Conservation (phyloP, 1,284 basidiomycete species). For the Microbotryum lychnidis-dioicae region DNA sequence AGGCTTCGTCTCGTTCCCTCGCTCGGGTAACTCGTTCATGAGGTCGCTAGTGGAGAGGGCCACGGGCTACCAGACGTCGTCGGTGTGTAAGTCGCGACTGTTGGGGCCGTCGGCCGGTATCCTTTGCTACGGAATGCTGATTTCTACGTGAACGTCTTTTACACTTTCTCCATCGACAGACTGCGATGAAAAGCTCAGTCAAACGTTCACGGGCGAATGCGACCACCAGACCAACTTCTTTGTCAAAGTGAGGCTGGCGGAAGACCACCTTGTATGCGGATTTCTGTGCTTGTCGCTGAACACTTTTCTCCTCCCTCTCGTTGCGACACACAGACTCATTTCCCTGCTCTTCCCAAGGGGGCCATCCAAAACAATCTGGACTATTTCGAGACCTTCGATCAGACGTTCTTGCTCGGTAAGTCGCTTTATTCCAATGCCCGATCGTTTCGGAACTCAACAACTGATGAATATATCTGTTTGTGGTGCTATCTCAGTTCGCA, state of each 20-base stretch:
- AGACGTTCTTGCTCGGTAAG: slow-evolving; percentile 19
- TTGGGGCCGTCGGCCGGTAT: not conserved
- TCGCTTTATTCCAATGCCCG: not conserved
- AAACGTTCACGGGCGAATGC: slow-evolving; percentile 31
- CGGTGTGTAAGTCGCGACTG: slow-evolving; percentile 9
- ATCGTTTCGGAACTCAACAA: not conserved
- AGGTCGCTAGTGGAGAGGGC: slow-evolving; percentile 25
- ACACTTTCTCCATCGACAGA: not conserved
- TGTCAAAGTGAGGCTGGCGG: slow-evolving; percentile 16
- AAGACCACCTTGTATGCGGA: slow-evolving; percentile 6
- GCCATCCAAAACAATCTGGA: not conserved
- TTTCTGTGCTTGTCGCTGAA: not conserved
- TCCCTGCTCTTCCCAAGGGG: slow-evolving; percentile 7
- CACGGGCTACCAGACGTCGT: slow-evolving; percentile 27
- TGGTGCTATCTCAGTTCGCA: slow-evolving; percentile 16
- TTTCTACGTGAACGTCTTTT: too few species aligned
- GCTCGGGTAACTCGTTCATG: slow-evolving; percentile 27
- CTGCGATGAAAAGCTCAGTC: slow-evolving; percentile 25
- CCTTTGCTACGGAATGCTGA: not conserved
- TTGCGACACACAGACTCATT: slow-evolving; percentile 11
- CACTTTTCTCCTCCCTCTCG: not conserved
- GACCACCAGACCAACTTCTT: slow-evolving; percentile 19
- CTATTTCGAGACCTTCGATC: slow-evolving; percentile 17
- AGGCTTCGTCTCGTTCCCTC: slow-evolving; percentile 17
- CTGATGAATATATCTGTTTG: not conserved